A percentile compares a stretch with the other conserved stretches of the same genome.
These are phyloP conservation scores for Pseudopediastrum boryanum DNA, from an alignment of 139 green algal species.

Conservation along the genomic window DNA sequence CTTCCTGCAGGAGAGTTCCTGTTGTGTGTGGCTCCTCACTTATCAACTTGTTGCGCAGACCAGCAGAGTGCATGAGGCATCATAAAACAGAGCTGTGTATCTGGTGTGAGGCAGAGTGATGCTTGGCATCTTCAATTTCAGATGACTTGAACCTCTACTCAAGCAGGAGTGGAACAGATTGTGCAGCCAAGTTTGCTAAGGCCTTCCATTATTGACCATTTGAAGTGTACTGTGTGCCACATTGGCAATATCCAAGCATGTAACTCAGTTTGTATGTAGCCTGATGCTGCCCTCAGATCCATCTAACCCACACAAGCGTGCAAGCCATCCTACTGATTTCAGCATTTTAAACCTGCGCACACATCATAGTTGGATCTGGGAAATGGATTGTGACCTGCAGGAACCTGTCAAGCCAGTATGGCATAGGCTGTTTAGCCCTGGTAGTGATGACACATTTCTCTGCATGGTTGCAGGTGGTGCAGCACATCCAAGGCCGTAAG, in stretches of 20 bases:
- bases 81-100: too few species aligned
- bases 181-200: too few species aligned
- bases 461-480: conserved; percentile 38
- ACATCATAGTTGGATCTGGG: too few species aligned
- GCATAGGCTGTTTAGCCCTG: not conserved
- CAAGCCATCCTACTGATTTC: not conserved
- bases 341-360: not conserved
- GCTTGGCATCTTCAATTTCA: too few species aligned
- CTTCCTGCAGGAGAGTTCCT: not conserved
- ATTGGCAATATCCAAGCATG: too few species aligned
- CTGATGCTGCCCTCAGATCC: not conserved
- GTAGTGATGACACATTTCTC: not conserved
- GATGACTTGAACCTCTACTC: too few species aligned
- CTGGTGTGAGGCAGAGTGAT: too few species aligned
- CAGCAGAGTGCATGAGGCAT: too few species aligned
- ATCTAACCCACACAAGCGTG: not conserved
- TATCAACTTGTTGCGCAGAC: not conserved
- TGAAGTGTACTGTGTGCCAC: too few species aligned
- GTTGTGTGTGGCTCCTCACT: not conserved
- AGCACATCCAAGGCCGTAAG: conserved; percentile 44
- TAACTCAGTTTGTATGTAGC: too few species aligned
- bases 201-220: too few species aligned
- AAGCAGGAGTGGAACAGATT: too few species aligned
- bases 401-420: not conserved
- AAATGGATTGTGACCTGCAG: not conserved